These are phyloP conservation scores for Globisporangium uncinulatum DNA, from an alignment of 352 stramenopile species.

Conservation along the genomic window DNA sequence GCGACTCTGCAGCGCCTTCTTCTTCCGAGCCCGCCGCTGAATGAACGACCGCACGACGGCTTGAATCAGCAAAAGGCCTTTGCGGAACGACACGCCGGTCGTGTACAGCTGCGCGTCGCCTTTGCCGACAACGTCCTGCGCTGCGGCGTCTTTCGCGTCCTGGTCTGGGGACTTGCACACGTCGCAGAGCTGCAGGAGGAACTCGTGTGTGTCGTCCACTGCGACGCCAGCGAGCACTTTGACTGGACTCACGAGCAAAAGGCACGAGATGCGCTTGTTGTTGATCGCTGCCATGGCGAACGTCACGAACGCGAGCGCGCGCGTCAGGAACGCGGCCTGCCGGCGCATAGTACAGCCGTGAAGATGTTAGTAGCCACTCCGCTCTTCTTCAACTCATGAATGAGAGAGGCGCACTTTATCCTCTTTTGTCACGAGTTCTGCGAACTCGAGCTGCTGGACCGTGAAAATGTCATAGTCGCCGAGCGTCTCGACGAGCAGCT, in stretches of 20 bases:
- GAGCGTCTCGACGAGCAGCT: constrained; percentile 67
- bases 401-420: constrained; percentile 46
- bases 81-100: constrained; percentile 63
- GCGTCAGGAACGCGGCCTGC: constrained; percentile 70
- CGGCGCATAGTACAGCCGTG: not conserved
- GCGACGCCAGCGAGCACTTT: constrained; percentile 69
- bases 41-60: constrained; percentile 68
- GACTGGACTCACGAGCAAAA: constrained; percentile 80
- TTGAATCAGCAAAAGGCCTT: constrained; percentile 64
- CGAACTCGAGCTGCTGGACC: constrained; percentile 55
- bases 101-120: constrained; percentile 71
- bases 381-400: not conserved
- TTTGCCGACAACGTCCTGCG: constrained; percentile 48
- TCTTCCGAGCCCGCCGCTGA: constrained; percentile 29
- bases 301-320: constrained; percentile 70
- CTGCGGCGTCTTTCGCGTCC: constrained; percentile 46
- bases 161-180: constrained; percentile 43
- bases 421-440: constrained; percentile 55
- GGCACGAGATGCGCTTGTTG: constrained; percentile 45
- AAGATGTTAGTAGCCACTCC: not conserved
- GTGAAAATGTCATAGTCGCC: constrained; percentile 59
- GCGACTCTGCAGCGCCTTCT: constrained; percentile 25
- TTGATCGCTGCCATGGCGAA: constrained; percentile 41
- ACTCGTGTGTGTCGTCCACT: constrained; percentile 66
- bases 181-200: constrained; percentile 64